phyloP scores from a whole-genome alignment of 352 stramenopile genomes.

The Phytophthora podocarpi region DNA sequence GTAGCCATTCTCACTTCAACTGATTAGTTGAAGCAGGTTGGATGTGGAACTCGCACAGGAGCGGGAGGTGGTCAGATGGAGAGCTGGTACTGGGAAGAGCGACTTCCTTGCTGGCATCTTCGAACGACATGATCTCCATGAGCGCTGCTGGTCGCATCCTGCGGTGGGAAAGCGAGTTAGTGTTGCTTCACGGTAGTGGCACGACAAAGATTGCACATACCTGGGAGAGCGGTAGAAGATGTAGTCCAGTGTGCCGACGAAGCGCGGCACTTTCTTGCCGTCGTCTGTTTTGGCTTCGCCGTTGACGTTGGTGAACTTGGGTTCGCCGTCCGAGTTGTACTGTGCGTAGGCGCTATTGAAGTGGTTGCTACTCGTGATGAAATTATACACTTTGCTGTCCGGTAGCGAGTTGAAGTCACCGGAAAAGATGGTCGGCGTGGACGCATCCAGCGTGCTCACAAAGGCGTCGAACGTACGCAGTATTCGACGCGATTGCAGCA shows the following conservation, averaged over 20 bases:
- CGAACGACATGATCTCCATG: conserved; percentile 74
- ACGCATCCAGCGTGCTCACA: conserved; percentile 16
- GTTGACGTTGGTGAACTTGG: conserved; percentile 82
- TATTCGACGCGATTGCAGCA: conserved; percentile 72
- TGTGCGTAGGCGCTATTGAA: conserved; percentile 67
- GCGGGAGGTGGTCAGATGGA: conserved; percentile 77
- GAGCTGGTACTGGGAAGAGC: conserved; percentile 70
- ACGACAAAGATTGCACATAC: conserved; percentile 43
- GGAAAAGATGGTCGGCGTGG: conserved; percentile 53
- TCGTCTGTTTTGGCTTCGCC: conserved; percentile 39
- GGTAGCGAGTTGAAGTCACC: conserved; percentile 88
- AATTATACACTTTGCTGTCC: conserved; percentile 71
- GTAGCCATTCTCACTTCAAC: conserved; percentile 27
- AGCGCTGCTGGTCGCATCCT: conserved; percentile 54
- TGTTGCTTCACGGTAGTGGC: too few relatives aligned
- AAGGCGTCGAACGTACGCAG: conserved; percentile 52
- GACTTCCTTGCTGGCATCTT: conserved; percentile 62
- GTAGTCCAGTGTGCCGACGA: conserved; percentile 84
- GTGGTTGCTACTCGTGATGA: conserved; percentile 45
- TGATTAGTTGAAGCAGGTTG: background rate
- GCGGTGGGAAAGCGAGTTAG: conserved; percentile 1
- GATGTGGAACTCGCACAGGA: conserved; percentile 72
- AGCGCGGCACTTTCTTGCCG: conserved; percentile 51
- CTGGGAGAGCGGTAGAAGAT: conserved; percentile 72
- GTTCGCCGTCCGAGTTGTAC: conserved; percentile 52